These are phyloP conservation scores for Micractinium sp. DNA, from an alignment of 139 green algal genomes.

Conservation along the genomic window DNA sequence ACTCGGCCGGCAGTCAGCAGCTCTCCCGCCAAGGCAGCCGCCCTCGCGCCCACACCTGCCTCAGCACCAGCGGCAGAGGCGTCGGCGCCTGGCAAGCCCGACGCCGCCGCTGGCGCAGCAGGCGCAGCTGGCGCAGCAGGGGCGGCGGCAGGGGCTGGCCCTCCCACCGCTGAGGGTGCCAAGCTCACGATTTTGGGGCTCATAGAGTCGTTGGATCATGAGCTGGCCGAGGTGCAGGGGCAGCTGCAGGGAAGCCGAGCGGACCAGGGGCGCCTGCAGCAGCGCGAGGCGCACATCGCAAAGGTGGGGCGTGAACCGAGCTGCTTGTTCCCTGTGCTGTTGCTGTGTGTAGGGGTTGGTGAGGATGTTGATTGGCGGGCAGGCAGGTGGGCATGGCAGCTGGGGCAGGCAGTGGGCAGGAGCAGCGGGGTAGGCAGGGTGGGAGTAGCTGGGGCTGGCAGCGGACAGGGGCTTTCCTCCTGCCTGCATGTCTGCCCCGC, in stretches of 20 bases:
- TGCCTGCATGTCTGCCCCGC: neutral
- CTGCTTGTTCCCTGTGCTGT: neutral
- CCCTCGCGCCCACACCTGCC: too few relatives aligned
- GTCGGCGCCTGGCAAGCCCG: neutral
- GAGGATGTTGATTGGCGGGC: neutral
- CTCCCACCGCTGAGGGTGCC: neutral
- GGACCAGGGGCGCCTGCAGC: conserved; percentile 16
- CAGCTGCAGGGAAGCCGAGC: conserved; percentile 4
- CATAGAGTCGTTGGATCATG: conserved; percentile 9
- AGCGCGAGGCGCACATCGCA: conserved; percentile 1
- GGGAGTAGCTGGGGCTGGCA: neutral
- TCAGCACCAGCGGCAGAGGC: neutral
- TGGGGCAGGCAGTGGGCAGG: too few relatives aligned
- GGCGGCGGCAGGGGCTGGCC: neutral
- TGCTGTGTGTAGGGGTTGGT: too few relatives aligned
- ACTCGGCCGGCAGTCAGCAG: too few relatives aligned
- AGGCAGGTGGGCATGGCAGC: too few relatives aligned
- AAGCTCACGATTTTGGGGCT: conserved; percentile 12
- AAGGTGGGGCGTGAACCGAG: conserved; percentile 6
- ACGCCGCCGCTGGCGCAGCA: neutral
- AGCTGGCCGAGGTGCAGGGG: conserved; percentile 27
- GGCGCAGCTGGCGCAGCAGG: neutral
- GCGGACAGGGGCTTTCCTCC: too few relatives aligned
- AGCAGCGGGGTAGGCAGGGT: too few relatives aligned
- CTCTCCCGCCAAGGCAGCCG: neutral